Evolutionary conservation across 2,329 filamentous ascomycete species (phyloP), one percentile per base, ranked within the genome.

Genomic region (Tolypocladium ovalisporum): DNA sequence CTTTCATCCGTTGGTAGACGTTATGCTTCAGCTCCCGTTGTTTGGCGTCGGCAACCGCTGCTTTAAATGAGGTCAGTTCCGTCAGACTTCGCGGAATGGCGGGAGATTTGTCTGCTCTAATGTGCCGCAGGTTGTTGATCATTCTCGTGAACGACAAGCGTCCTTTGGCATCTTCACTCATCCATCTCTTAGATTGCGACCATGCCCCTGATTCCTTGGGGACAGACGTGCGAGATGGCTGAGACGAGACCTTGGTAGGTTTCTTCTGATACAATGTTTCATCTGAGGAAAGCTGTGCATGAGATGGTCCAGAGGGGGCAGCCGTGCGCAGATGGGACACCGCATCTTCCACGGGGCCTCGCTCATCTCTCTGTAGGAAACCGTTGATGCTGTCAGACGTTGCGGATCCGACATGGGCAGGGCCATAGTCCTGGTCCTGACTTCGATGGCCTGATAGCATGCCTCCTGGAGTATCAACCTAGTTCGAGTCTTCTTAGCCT

Each of bases 131-230:
- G 51, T 71, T 71, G n/a, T 65, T 61, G 62, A 65, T 63, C 63
- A 71, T 65, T 59, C 66, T 74, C n/a, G 69, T 63, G 57, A 72
- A 75, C 5, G 60, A 64, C 35, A 61, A 64, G n/a, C 68, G 67
- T 54, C 71, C 70, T 47, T 65, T 67, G 24, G 67, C 68, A 42
- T 67, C 65, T 12, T 65, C 58, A 60, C 71, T 75, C n/a, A 68
- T 63, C 73, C 73, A 76, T 55, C 67, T 67, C 61, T 68, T 73
- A 53, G 73, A 74, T 39, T 73, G 70, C 17, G 71, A 67, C 72
- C 72, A 74, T 24, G 65, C 64, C 35, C 66, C 70, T 32, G 63
- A 47, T 9, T 69, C 64, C 36, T 51, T 32, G 17, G 37, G 29
- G 12, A 17, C 57, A 54, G 49, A 54, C 29, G 29, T 19, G 47